These are phyloP conservation scores for Eucalyptus melliodora DNA, from an alignment of 345 rosid genomes.

Conservation along the genomic window DNA sequence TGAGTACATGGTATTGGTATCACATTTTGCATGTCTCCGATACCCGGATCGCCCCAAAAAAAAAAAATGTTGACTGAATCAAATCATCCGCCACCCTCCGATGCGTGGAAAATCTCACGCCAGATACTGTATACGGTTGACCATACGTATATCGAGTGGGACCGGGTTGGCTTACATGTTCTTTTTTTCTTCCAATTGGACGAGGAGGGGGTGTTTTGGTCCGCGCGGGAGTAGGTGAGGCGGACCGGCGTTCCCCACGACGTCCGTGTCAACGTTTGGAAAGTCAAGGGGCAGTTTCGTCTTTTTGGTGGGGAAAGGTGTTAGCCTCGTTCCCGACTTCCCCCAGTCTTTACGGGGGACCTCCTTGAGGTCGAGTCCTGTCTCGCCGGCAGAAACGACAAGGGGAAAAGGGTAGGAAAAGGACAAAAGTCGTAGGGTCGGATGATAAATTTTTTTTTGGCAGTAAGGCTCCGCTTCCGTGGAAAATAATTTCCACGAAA, in stretches of 20 bases:
- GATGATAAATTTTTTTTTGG: background rate
- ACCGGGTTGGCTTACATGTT: background rate
- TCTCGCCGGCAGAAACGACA: background rate
- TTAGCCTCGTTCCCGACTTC: background rate
- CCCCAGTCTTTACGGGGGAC: background rate
- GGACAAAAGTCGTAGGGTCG: background rate
- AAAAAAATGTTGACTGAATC: background rate
- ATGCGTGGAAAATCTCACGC: background rate
- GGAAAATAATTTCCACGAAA: too few species aligned
- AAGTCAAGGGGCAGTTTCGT: background rate
- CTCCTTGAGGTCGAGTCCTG: background rate
- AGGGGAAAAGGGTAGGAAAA: background rate
- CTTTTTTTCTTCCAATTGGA: background rate
- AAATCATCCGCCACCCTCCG: background rate
- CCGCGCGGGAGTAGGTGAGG: conserved; percentile 13
- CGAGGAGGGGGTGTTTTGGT: conserved; percentile 1
- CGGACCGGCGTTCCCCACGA: background rate
- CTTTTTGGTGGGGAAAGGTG: background rate
- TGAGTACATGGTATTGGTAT: background rate
- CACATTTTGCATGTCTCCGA: background rate
- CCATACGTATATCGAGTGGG: background rate
- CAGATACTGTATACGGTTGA: background rate
- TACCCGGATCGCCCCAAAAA: background rate
- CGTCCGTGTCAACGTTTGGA: background rate
- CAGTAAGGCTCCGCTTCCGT: fast-evolving